Conservation (phyloP, 305 asterid species). For the Rubia tinctorum region DNA sequence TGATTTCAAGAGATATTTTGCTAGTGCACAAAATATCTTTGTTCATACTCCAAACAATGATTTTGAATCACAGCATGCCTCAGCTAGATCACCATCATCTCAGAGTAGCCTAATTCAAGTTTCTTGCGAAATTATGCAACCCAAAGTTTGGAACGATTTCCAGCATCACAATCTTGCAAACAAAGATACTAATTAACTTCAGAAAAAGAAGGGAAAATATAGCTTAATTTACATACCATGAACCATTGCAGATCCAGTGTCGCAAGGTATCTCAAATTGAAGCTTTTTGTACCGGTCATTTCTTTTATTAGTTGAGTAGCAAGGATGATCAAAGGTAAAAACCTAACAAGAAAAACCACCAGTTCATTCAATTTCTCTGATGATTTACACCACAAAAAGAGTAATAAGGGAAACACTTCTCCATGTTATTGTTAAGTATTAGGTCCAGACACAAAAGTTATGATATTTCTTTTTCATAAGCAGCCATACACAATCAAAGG, state of each 20-base stretch:
- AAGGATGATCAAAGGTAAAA: slow-evolving; percentile 87
- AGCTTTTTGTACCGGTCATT: slow-evolving; percentile 84
- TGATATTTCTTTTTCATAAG: neutral
- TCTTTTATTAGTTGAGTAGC: slow-evolving; percentile 46
- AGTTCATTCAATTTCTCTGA: neutral
- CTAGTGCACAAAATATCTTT: neutral
- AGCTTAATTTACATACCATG: slow-evolving; percentile 55
- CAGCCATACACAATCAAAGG: neutral
- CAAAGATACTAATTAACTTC: neutral
- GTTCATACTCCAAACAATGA: neutral
- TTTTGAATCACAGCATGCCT: neutral
- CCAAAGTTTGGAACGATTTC: neutral
- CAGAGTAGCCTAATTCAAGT: neutral
- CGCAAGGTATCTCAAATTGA: slow-evolving; percentile 58
- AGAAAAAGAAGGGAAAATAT: neutral
- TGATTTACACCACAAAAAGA: neutral
- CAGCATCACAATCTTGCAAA: neutral
- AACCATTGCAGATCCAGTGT: slow-evolving; percentile 85
- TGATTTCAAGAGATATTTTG: neutral
- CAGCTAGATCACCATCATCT: neutral
- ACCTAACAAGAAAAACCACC: slow-evolving; percentile 49
- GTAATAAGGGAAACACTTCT: neutral
- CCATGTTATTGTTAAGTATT: neutral
- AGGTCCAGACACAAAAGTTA: too few species aligned
- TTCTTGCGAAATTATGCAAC: neutral